phyloP scores from a whole-genome alignment of 176 grass and related monocot genomes.

The Dactylis glomerata region DNA sequence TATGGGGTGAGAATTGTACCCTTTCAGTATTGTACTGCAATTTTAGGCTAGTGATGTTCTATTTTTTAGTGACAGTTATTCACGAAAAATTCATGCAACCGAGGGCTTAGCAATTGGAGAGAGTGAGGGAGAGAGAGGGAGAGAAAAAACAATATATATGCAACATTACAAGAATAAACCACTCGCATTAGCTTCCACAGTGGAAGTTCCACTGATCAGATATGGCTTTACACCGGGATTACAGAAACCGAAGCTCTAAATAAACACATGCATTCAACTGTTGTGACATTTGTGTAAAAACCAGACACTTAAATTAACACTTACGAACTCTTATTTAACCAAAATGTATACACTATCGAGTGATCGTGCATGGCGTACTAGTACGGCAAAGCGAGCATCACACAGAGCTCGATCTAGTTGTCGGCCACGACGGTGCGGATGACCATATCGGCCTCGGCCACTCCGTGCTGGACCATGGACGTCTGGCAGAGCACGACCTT shows the following conservation, averaged over 20 bases:
- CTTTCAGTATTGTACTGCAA: background rate
- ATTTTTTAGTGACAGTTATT: background rate
- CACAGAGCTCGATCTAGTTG: constrained; percentile 21
- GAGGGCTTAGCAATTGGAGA: background rate
- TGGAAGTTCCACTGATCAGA: background rate
- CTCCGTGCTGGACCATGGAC: background rate
- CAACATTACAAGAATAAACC: background rate
- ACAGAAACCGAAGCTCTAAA: background rate
- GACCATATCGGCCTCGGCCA: constrained; percentile 9
- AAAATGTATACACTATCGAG: background rate
- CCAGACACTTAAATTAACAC: background rate
- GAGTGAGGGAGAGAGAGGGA: too few species aligned
- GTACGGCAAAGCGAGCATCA: background rate
- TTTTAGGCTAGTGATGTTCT: background rate
- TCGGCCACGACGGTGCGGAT: constrained; percentile 34
- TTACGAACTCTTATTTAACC: background rate
- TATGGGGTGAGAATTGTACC: too few species aligned
- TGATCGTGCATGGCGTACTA: background rate
- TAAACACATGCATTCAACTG: background rate
- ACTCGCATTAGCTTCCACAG: background rate
- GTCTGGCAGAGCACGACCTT: constrained; percentile 49
- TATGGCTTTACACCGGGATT: background rate
- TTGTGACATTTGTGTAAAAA: background rate
- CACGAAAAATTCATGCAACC: background rate
- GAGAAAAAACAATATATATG: background rate